Evolutionary conservation across 495 filamentous ascomycete species (phyloP).

Genomic region (Penicillium waksmanii): DNA sequence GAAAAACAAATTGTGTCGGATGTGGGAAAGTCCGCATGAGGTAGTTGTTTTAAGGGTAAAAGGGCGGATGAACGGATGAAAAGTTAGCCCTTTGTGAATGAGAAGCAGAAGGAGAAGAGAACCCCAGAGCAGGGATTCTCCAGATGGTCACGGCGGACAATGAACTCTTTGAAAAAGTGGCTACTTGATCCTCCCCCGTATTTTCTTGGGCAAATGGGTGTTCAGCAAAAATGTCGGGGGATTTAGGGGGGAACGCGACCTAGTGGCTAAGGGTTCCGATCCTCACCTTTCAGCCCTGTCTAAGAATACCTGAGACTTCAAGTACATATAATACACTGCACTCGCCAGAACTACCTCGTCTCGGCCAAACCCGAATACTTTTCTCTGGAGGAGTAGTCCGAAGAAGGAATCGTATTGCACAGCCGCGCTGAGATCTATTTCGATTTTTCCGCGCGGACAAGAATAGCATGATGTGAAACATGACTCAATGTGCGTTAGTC

Average conservation of each 20-base stretch:
- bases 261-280: conserved; percentile 28
- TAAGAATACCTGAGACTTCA: conserved; percentile 9
- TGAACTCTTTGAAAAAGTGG: conserved; percentile 21
- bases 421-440: conserved; percentile 8
- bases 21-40: conserved; percentile 2
- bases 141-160: conserved; percentile 5
- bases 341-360: background rate
- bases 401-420: background rate
- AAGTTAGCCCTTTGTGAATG: background rate
- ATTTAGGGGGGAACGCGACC: conserved; percentile 36
- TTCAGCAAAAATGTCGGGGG: conserved; percentile 35
- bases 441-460: conserved; percentile 2
- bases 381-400: background rate
- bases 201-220: conserved; percentile 35
- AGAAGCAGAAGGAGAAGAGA: background rate
- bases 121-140: conserved; percentile 23
- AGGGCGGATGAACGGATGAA: background rate
- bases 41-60: background rate
- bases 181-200: conserved; percentile 24
- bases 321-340: background rate
- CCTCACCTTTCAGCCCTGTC: conserved; percentile 38
- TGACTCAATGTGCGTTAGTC: background rate
- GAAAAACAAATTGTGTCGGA: conserved; percentile 5
- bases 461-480: conserved; percentile 12
- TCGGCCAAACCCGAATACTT: conserved; percentile 1